Evolutionary conservation across 1,284 basidiomycete genomes (phyloP), one percentile per base, ranked within the genome.

Genomic region (Trametes sp.): DNA sequence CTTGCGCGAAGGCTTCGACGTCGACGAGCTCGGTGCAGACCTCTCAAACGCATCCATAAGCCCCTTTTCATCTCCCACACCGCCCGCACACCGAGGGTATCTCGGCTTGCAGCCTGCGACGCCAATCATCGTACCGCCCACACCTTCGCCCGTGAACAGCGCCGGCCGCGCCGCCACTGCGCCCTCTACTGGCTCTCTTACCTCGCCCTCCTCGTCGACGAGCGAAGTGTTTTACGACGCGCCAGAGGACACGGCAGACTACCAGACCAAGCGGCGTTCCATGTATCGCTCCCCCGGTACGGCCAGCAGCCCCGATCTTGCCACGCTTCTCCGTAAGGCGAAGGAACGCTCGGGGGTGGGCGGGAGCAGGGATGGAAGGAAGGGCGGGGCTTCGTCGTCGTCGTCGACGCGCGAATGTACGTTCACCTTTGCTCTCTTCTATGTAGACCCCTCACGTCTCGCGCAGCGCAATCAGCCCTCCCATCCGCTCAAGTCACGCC

Each of bases 241-340:
- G 36, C 66, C 63, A 6, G 88, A 89, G 65, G 87, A 89, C 64
- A 71, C 78, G 7, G 87, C 78, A 5, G 87, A 89, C 68, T 81
- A 84, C 69, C 85, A 88, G 70, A 85, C 86, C 23, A 92, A 92
- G 75, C 86, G 93, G 45, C 84, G 93, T 56, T 93, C 91, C 67
- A 87, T 96, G 79, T 95, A 94, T 75, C 84, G 94, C 62, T 89
- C 91, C n/a, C 82, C 90, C 8, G 94, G 94, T 52, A 95, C 93
- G 2, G 91, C 93, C 26, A 93, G 91, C 69, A 94, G 91, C 69
- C 94, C 95, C 26, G 94, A 97, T 76, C 82, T 96, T 26, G 91
- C 92, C 4, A 94, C 92, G 2, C 81, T 96, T 59, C 78, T 95
- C 56, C 84, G 89, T 65, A 94, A 94, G 77, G 88, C 90, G 36